phyloP scores from a whole-genome alignment of 2,329 filamentous ascomycete genomes.

The Ophiostoma piceae region DNA sequence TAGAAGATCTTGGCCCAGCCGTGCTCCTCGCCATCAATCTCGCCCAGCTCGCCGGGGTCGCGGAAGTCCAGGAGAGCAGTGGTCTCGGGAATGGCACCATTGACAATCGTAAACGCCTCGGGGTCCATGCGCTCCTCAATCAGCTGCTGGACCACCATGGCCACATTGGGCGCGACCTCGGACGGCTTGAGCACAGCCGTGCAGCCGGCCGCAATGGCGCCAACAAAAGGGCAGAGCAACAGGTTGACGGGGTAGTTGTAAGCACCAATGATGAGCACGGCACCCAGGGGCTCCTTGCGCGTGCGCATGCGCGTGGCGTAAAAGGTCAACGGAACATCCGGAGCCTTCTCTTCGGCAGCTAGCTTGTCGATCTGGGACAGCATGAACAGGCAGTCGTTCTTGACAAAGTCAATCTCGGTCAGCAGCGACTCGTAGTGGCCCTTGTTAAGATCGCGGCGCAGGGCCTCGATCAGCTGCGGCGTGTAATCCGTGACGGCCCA shows the following conservation, averaged over 20 bases:
- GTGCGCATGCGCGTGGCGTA: conserved; percentile 67
- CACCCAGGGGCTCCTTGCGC: conserved; percentile 80
- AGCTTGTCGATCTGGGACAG: conserved; percentile 74
- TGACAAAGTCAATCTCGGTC: conserved; percentile 70
- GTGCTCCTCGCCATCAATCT: conserved; percentile 22
- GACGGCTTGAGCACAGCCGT: conserved; percentile 87
- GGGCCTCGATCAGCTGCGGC: conserved; percentile 66
- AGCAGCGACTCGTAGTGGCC: conserved; percentile 66
- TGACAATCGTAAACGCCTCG: conserved; percentile 68
- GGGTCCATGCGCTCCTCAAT: conserved; percentile 71
- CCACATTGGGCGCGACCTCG: conserved; percentile 70
- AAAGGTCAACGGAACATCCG: conserved; percentile 64
- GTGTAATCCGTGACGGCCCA: conserved; percentile 83
- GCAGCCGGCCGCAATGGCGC: conserved; percentile 88
- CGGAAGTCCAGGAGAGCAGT: conserved; percentile 66
- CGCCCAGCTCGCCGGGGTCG: conserved; percentile 36
- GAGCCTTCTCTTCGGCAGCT: conserved; percentile 68
- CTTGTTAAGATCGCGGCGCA: conserved; percentile 74
- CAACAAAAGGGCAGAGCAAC: conserved; percentile 70
- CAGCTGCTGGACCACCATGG: conserved; percentile 74
- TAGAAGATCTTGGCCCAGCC: conserved; percentile 99
- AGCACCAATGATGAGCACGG: conserved; percentile 78
- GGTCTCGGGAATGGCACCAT: conserved; percentile 75
- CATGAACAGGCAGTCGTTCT: conserved; percentile 75
- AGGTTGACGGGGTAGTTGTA: conserved; percentile 94